These are phyloP conservation scores for Inonotus hispidus DNA, from an alignment of 1,284 basidiomycete species.

Conservation along the genomic window DNA sequence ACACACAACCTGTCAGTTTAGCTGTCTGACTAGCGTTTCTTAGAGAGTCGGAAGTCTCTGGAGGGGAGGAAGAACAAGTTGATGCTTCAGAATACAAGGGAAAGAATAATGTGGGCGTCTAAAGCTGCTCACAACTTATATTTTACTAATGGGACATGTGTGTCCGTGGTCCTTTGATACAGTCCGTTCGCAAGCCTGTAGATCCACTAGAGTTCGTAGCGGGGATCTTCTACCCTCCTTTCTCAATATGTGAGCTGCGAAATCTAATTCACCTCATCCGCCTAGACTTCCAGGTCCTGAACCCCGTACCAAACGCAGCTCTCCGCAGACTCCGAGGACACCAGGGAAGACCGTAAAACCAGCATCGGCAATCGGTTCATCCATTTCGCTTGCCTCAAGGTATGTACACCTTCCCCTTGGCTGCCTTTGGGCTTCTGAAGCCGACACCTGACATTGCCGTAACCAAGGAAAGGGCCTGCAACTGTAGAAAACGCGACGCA, in stretches of 20 bases:
- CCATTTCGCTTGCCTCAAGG: conserved; percentile 3
- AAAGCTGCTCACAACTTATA: no score
- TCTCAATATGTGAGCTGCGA: neutral
- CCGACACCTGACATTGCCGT: neutral
- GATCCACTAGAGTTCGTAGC: conserved; percentile 4
- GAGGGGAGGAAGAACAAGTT: neutral
- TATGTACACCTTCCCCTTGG: neutral
- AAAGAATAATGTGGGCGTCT: neutral
- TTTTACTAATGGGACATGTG: no score
- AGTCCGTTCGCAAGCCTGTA: neutral
- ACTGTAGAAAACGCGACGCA: neutral
- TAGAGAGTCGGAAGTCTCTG: neutral
- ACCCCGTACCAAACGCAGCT: conserved; percentile 1
- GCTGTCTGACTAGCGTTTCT: neutral
- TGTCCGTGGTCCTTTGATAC: neutral
- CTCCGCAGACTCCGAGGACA: neutral
- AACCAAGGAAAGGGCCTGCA: neutral
- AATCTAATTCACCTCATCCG: neutral
- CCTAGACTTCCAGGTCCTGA: conserved; percentile 10
- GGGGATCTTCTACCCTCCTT: neutral
- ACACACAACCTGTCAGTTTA: neutral
- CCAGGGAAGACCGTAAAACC: neutral
- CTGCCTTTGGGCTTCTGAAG: neutral
- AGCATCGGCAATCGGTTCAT: neutral
- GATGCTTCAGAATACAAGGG: neutral